A percentile compares a stretch with the other conserved stretches of the same genome.
These are phyloP conservation scores for Globisporangium radiosum DNA, from an alignment of 352 stramenopile genomes.

Conservation along the genomic window DNA sequence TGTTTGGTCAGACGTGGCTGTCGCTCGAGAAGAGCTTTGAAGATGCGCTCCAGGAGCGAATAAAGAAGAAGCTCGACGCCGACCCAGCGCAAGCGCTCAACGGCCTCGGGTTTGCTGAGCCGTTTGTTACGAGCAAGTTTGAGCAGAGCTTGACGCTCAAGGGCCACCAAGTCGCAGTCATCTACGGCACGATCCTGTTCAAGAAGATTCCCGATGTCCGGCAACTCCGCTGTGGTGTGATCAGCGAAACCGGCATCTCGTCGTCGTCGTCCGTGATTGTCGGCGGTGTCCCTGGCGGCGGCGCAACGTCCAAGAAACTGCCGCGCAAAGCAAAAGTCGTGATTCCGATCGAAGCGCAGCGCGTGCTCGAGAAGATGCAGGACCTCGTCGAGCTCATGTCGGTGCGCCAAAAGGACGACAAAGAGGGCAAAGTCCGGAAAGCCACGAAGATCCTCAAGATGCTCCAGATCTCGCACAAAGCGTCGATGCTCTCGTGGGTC, in stretches of 20 bases:
- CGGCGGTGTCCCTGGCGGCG: slow-evolving; percentile 24
- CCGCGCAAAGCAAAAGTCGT: slow-evolving; percentile 69
- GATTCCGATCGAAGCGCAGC: slow-evolving; percentile 80
- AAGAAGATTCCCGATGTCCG: slow-evolving; percentile 86
- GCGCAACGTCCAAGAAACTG: slow-evolving; percentile 45
- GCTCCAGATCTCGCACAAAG: slow-evolving; percentile 86
- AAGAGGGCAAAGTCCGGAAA: slow-evolving; percentile 87
- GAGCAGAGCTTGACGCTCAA: slow-evolving; percentile 85
- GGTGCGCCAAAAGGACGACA: slow-evolving; percentile 84
- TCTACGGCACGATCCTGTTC: slow-evolving; percentile 86
- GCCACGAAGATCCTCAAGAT: slow-evolving; percentile 88
- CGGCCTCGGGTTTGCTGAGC: slow-evolving; percentile 52
- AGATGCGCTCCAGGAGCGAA: slow-evolving; percentile 80
- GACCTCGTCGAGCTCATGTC: slow-evolving; percentile 84
- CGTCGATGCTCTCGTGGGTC: slow-evolving; percentile 86
- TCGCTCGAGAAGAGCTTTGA: slow-evolving; percentile 87
- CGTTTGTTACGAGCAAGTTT: slow-evolving; percentile 82
- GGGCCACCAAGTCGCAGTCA: slow-evolving; percentile 79
- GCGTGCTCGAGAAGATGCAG: slow-evolving; percentile 87
- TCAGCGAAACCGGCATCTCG: slow-evolving; percentile 84
- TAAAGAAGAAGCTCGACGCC: slow-evolving; percentile 69
- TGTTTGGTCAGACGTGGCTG: slow-evolving; percentile 86
- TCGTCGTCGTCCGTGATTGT: slow-evolving; percentile 86
- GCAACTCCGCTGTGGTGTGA: slow-evolving; percentile 80
- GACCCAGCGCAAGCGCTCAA: slow-evolving; percentile 35